phyloP scores from a whole-genome alignment of 805 yeast genomes.

The Teunomyces pallodes region DNA sequence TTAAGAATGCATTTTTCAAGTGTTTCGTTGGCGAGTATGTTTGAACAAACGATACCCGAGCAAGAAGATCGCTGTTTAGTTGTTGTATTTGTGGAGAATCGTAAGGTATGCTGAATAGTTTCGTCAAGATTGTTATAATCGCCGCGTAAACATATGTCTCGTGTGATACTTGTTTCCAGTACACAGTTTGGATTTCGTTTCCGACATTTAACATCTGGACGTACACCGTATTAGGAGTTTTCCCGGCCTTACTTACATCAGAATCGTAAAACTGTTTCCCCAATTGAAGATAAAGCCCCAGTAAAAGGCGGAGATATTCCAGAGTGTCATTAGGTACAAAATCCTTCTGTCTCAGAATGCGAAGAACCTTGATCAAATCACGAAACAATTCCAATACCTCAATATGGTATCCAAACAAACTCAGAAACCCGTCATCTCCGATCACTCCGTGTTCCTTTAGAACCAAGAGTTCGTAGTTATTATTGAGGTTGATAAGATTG shows the following conservation, averaged over 20 bases:
- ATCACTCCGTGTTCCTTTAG: slow-evolving; percentile 41
- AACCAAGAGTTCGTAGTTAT: slow-evolving; percentile 27
- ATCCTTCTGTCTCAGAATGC: slow-evolving; percentile 15
- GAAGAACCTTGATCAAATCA: slow-evolving; percentile 38
- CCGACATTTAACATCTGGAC: slow-evolving; percentile 11
- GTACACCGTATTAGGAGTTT: slow-evolving; percentile 8
- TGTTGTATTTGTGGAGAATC: slow-evolving; percentile 17
- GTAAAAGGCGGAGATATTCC: slow-evolving; percentile 21
- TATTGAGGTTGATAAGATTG: slow-evolving; percentile 24
- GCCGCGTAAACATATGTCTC: slow-evolving; percentile 17
- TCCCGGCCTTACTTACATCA: slow-evolving; percentile 4
- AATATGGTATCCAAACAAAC: slow-evolving; percentile 48
- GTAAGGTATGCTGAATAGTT: slow-evolving; percentile 10
- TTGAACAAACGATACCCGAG: slow-evolving; percentile 10
- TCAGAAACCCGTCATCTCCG: slow-evolving; percentile 44
- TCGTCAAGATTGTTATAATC: slow-evolving; percentile 14
- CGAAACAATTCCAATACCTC: slow-evolving; percentile 32
- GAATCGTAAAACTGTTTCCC: slow-evolving; percentile 9
- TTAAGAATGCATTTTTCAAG: slow-evolving; percentile 14
- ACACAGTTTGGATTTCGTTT: slow-evolving; percentile 7
- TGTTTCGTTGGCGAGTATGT: slow-evolving; percentile 4
- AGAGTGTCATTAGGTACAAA: slow-evolving; percentile 15
- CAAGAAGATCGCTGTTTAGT: slow-evolving; percentile 9
- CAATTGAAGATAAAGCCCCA: slow-evolving; percentile 12
- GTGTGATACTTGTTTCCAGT: slow-evolving; percentile 22